phyloP scores from a whole-genome alignment of 1,139 yeast species.

The Lodderomyces margitis region DNA sequence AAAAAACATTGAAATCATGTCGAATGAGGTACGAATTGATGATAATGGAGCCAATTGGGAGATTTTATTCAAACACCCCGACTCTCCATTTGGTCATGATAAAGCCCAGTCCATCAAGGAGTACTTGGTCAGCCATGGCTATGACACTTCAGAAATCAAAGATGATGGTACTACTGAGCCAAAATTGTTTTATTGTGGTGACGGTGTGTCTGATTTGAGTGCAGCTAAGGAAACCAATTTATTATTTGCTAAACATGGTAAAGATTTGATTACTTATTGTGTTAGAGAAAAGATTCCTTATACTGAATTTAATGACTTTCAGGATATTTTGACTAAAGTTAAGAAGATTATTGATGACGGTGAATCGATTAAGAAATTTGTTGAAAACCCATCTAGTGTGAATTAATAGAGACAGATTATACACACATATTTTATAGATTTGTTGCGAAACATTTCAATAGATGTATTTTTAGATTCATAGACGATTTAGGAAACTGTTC shows the following conservation, averaged over 20 bases:
- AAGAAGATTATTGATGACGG: conserved; percentile 26
- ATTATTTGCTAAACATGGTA: conserved; percentile 89
- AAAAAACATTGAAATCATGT: conserved; percentile 70
- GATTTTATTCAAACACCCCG: conserved; percentile 76
- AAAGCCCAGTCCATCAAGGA: conserved; percentile 80
- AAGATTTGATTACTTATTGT: conserved; percentile 85
- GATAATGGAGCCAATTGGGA: conserved; percentile 58
- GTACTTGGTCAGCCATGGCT: conserved; percentile 47
- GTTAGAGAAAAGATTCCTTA: conserved; percentile 77
- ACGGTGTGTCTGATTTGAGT: conserved; percentile 91
- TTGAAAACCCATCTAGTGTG: conserved; percentile 23
- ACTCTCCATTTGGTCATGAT: conserved; percentile 90
- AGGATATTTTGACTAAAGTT: conserved; percentile 64
- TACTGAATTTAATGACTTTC: conserved; percentile 74
- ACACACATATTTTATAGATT: too few relatives aligned
- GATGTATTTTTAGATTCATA: too few relatives aligned
- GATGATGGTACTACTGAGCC: conserved; percentile 33
- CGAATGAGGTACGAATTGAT: conserved; percentile 68
- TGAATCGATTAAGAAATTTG: conserved; percentile 28
- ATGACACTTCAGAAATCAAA: conserved; percentile 14
- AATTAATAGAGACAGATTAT: conserved; percentile 6
- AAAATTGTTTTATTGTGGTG: conserved; percentile 86
- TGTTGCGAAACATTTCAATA: too few relatives aligned
- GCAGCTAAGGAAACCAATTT: conserved; percentile 96
- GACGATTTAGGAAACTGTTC: too few relatives aligned